Conservation (phyloP, 805 yeast genomes). For the Wickerhamomyces xylosicus region DNA sequence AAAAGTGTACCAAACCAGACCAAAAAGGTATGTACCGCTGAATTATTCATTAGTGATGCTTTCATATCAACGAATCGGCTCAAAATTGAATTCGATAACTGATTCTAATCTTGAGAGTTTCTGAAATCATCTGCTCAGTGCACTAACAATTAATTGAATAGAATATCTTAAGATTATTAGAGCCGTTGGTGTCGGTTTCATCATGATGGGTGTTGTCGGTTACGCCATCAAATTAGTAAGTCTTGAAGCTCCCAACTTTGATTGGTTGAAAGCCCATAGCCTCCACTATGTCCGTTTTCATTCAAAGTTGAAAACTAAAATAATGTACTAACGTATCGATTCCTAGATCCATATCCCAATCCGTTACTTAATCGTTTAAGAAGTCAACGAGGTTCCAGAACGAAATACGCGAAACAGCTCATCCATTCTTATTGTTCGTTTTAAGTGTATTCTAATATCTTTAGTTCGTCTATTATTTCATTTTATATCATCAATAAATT, state of each 20-base stretch:
- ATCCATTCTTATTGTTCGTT: neutral
- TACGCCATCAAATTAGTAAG: constrained; percentile 76
- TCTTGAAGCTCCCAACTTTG: constrained; percentile 1
- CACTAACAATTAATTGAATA: constrained; percentile 13
- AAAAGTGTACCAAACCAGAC: constrained; percentile 90
- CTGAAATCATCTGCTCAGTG: too few species aligned
- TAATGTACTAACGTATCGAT: too few species aligned
- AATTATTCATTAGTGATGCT: too few species aligned
- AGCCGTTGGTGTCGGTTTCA: constrained; percentile 94
- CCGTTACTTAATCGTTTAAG: constrained; percentile 85
- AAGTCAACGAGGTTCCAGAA: neutral
- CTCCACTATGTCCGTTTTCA: constrained; percentile 6
- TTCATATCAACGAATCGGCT: too few species aligned
- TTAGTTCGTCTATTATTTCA: too few species aligned
- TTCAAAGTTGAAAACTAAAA: too few species aligned
- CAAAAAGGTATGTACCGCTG: constrained; percentile 63
- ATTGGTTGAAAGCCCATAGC: neutral
- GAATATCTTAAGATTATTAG: constrained; percentile 84
- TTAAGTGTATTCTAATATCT: neutral
- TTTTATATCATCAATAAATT: too few species aligned
- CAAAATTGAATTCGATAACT: too few species aligned
- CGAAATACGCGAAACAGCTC: too few species aligned
- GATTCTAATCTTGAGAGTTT: too few species aligned
- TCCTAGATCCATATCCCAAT: constrained; percentile 76
- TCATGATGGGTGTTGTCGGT: constrained; percentile 97